These are phyloP conservation scores for Calonectria multiphialidica DNA, from an alignment of 2,329 filamentous ascomycete genomes.

Conservation along the genomic window DNA sequence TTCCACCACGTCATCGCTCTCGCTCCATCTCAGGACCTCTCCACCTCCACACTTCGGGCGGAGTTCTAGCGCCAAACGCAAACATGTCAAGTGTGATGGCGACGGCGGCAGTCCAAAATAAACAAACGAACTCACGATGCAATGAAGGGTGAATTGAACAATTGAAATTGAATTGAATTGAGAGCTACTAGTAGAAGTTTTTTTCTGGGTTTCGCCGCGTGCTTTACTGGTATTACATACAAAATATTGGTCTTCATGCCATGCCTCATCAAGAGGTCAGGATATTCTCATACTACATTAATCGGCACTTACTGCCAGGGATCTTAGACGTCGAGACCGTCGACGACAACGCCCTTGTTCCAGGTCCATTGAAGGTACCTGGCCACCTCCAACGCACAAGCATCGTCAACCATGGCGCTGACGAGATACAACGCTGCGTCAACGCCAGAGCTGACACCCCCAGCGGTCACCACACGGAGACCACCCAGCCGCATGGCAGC, in stretches of 20 bases:
- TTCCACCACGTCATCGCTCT: conserved; percentile 35
- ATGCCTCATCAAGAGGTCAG: conserved; percentile 37
- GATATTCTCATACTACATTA: conserved; percentile 39
- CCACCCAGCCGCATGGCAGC: conserved; percentile 79
- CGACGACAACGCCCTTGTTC: conserved; percentile 87
- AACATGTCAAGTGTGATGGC: conserved; percentile 12
- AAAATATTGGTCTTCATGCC: conserved; percentile 41
- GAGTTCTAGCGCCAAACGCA: conserved; percentile 10
- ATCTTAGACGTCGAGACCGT: conserved; percentile 83
- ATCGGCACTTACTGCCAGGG: conserved; percentile 45
- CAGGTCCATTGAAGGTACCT: conserved; percentile 84
- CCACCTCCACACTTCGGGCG: conserved; percentile 41
- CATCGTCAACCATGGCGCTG: conserved; percentile 83
- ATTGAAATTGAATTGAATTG: conserved; percentile 40
- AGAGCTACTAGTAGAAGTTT: conserved; percentile 43
- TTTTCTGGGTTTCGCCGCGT: conserved; percentile 45
- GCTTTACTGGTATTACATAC: conserved; percentile 40
- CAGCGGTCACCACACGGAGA: conserved; percentile 81
- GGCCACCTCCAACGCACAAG: conserved; percentile 81
- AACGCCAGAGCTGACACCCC: conserved; percentile 82
- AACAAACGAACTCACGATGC: not conserved
- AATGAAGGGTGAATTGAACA: conserved; percentile 14
- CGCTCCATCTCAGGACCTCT: conserved; percentile 30
- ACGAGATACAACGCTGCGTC: conserved; percentile 89
- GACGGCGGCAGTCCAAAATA: not conserved